Percentiles rank a stretch among this genome's conserved stretches.
Conservation (phyloP, 164 flowering plant species). For the Annona squamosa region DNA sequence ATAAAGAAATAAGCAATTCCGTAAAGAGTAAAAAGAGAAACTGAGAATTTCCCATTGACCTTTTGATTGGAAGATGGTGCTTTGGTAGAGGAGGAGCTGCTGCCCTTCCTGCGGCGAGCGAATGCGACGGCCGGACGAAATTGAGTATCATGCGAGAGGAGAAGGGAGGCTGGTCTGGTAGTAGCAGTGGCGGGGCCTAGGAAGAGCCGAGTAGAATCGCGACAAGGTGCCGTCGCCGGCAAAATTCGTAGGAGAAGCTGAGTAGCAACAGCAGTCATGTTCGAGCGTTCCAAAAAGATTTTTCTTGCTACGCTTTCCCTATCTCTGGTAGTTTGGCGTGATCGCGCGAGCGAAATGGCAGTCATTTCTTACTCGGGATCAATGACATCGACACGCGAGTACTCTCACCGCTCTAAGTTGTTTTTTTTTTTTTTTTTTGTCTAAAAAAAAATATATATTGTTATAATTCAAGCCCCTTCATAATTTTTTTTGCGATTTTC, state of each 20-base stretch:
- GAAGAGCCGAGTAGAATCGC: not conserved
- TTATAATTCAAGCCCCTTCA: not conserved
- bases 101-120: conserved; percentile 13
- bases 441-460: too few species aligned
- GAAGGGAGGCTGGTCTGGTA: not conserved
- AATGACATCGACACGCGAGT: too few species aligned
- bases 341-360: too few species aligned
- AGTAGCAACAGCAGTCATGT: not conserved
- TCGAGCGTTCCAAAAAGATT: too few species aligned
- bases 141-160: not conserved
- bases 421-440: too few species aligned
- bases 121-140: conserved; percentile 9
- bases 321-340: too few species aligned
- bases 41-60: not conserved
- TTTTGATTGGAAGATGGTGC: conserved; percentile 12
- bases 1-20: not conserved
- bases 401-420: too few species aligned
- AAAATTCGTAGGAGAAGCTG: not conserved
- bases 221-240: not conserved
- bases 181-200: not conserved
- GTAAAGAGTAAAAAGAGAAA: not conserved
- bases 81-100: not conserved
- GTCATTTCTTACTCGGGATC: too few species aligned
- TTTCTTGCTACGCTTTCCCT: too few species aligned
- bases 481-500: not conserved